These are phyloP conservation scores for Helichrysum umbraculigerum DNA, from an alignment of 129 eudicot species.

Conservation along the genomic window DNA sequence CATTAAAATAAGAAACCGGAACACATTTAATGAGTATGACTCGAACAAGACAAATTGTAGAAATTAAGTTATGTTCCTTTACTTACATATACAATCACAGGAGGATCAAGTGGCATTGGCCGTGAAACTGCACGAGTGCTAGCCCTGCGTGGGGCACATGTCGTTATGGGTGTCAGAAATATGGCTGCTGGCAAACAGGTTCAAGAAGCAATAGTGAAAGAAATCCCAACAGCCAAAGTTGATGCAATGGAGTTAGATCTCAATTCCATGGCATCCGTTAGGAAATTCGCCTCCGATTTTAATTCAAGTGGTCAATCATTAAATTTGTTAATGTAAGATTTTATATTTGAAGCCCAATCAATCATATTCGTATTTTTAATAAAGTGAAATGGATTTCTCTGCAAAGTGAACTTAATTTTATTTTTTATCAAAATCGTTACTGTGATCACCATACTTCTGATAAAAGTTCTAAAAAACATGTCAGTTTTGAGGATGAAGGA, in stretches of 20 bases:
- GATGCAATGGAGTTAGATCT: slow-evolving; percentile 85
- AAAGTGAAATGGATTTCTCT: not conserved
- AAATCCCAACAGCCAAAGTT: slow-evolving; percentile 73
- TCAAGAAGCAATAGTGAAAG: slow-evolving; percentile 63
- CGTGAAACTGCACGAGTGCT: slow-evolving; percentile 83
- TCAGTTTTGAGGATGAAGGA: not conserved
- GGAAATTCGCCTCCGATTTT: slow-evolving; percentile 75
- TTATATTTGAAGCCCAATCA: not conserved
- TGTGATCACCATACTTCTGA: not conserved
- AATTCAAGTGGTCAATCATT: slow-evolving; percentile 62
- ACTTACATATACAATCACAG: slow-evolving; percentile 42
- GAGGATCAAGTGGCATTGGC: slow-evolving; percentile 93
- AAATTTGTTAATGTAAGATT: slow-evolving; percentile 77
- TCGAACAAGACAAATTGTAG: not conserved
- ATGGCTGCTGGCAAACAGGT: slow-evolving; percentile 71
- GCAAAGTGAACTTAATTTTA: not conserved
- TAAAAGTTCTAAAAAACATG: not conserved
- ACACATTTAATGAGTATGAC: not conserved
- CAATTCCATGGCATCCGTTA: slow-evolving; percentile 75
- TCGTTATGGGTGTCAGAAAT: slow-evolving; percentile 78
- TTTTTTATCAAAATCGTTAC: not conserved
- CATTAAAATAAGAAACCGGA: not conserved
- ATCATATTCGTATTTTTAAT: not conserved
- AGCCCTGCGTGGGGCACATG: slow-evolving; percentile 74
- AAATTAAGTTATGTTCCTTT: not conserved